A percentile compares a stretch with the other conserved stretches of the same genome.
phyloP scores from a whole-genome alignment of 495 filamentous ascomycete genomes.

The Xylaria grammica region DNA sequence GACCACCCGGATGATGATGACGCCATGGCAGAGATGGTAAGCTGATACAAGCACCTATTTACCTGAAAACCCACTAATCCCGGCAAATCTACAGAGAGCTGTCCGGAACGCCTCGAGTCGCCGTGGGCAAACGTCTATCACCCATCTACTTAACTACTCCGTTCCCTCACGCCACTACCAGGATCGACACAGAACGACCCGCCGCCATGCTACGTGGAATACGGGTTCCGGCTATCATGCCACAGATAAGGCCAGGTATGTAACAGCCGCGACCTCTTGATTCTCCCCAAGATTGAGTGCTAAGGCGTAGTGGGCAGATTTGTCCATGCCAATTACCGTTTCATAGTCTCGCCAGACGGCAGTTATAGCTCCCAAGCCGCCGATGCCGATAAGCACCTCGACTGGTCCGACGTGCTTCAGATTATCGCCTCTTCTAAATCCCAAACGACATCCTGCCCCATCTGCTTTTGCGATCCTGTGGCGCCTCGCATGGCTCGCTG shows the following conservation, averaged over 20 bases:
- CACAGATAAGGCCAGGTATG: conserved; percentile 82
- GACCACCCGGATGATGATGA: conserved; percentile 66
- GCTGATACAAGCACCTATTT: conserved; percentile 39
- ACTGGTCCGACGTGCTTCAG: conserved; percentile 90
- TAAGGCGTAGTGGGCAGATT: conserved; percentile 59
- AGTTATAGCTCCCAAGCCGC: conserved; percentile 79
- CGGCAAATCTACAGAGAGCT: conserved; percentile 53
- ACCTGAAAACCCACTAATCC: conserved; percentile 1
- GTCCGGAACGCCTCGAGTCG: conserved; percentile 84
- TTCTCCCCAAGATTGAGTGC: conserved; percentile 2
- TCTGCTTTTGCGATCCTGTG: conserved; percentile 88
- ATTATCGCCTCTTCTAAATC: conserved; percentile 89
- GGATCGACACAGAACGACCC: conserved; percentile 55
- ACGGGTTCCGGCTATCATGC: conserved; percentile 90
- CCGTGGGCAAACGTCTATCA: conserved; percentile 94
- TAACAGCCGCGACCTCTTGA: conserved; percentile 5
- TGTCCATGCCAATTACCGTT: conserved; percentile 96
- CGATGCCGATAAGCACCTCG: conserved; percentile 88
- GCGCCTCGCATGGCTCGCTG: conserved; percentile 97
- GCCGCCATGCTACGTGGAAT: conserved; percentile 78
- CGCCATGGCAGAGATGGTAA: conserved; percentile 76
- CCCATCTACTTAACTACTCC: conserved; percentile 91
- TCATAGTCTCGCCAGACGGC: conserved; percentile 84
- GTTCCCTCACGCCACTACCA: conserved; percentile 76
- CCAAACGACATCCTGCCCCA: conserved; percentile 86